Conservation (phyloP, 768 basidiomycete genomes). For the Tricholomella constricta region DNA sequence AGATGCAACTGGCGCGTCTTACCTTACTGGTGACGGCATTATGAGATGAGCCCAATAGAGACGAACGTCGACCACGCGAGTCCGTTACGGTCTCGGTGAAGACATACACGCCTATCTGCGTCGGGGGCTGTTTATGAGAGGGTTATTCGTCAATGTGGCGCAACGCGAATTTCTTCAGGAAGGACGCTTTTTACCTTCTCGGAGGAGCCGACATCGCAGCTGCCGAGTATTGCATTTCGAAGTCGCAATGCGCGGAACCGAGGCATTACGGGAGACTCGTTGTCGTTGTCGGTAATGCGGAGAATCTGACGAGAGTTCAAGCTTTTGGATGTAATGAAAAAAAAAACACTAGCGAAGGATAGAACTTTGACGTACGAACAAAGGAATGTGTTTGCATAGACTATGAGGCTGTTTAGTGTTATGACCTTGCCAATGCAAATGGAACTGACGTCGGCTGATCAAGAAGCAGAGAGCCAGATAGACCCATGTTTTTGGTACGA, state of each 20-base stretch:
- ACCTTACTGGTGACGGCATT: not conserved
- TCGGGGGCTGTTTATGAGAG: conserved; percentile 18
- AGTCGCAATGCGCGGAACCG: conserved; percentile 12
- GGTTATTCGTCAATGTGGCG: not conserved
- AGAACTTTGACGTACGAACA: conserved; percentile 25
- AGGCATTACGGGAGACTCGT: conserved; percentile 16
- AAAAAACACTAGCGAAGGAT: not conserved
- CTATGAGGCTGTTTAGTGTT: conserved; percentile 8
- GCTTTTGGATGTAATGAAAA: conserved; percentile 10
- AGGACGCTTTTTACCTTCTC: not conserved
- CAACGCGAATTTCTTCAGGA: not conserved
- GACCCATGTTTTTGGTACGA: conserved; percentile 33
- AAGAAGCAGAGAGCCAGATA: conserved; percentile 36
- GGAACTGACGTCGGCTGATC: conserved; percentile 30
- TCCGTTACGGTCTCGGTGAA: conserved; percentile 33
- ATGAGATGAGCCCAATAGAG: not conserved
- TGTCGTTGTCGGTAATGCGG: conserved; percentile 14
- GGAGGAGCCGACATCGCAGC: not conserved
- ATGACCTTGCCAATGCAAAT: not conserved
- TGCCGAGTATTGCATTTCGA: conserved; percentile 5
- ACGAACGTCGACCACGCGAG: not conserved
- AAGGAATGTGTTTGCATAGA: conserved; percentile 36
- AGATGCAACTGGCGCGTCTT: not conserved
- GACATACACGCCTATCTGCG: conserved; percentile 30
- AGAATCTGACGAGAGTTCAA: conserved; percentile 35